Base-by-base conservation (phyloP, 2,329 filamentous ascomycete species). In the Botrytis deweyae region DNA sequence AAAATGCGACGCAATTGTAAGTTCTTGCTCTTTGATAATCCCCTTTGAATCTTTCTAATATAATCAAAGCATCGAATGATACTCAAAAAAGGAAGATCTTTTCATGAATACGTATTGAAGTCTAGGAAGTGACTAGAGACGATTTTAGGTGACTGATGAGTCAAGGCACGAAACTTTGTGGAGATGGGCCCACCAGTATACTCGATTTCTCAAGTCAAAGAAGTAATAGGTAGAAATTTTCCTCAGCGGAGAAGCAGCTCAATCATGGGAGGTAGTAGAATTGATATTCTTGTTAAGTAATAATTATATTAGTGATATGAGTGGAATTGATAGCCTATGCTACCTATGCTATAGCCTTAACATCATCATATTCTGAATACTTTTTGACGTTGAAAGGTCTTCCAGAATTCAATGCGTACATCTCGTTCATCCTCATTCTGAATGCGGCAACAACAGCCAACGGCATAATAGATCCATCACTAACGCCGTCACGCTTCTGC, bases 351-450 rank as follows among this genome's bases (percentile, higher is more conserved):
- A 55, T 55, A n/a, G n/a, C 5, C n/a, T 55, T 55, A 55, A 29
- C 14, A 6, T 29, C 52, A 55, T 55, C 52, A n/a, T 29, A 55
- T 16, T 9, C 3, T 7, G n/a, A 29, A 18, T 8, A 18, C 18
- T 29, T 29, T 29, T 55, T 29, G 25, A 3, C 3, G 8, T 25
- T 29, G n/a, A 29, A 55, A 55, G 49, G 25, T n/a, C 25, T 55
- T 1, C 52, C 52, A 29, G 52, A 18, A 8, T 63, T 25, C 22
- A 63, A 63, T 36, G 38, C 38, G 3, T 40, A 2, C 25, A 40
- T 63, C 61, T 63, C 36, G 25, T 22, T n/a, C 61, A 63, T n/a
- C 1, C 64, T 67, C 65, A 68, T 68, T 40, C 65, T 68, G n/a
- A 55, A 40, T 20, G 65, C 16, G 10, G 46, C 46, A 22, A 55